These are phyloP conservation scores for Microcos paniculata DNA, from an alignment of 345 rosid genomes.

Conservation along the genomic window DNA sequence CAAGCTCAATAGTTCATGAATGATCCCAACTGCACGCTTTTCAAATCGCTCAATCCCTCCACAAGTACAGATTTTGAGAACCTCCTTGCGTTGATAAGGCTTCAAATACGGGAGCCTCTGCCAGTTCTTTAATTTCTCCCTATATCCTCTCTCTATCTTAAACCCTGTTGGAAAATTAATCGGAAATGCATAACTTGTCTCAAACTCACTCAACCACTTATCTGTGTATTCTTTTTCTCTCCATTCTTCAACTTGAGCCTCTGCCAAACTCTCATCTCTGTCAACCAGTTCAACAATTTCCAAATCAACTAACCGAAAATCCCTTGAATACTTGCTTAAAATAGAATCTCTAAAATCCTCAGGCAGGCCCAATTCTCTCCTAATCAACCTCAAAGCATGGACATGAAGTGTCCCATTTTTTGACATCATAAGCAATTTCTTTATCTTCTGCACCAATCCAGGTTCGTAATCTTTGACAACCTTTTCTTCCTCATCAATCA, in stretches of 20 bases:
- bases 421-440: slow-evolving; percentile 73
- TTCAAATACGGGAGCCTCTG: slow-evolving; percentile 74
- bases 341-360: slow-evolving; percentile 80
- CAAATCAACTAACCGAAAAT: slow-evolving; percentile 66
- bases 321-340: slow-evolving; percentile 47
- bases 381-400: slow-evolving; percentile 76
- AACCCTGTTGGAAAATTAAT: slow-evolving; percentile 77
- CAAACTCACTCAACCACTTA: slow-evolving; percentile 86
- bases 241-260: slow-evolving; percentile 68
- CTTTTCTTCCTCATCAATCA: slow-evolving; percentile 54
- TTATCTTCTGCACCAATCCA: slow-evolving; percentile 46
- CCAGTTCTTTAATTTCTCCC: slow-evolving; percentile 69
- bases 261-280: slow-evolving; percentile 45
- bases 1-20: slow-evolving; percentile 79
- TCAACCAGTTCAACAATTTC: slow-evolving; percentile 62
- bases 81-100: slow-evolving; percentile 61
- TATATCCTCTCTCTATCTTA: slow-evolving; percentile 55
- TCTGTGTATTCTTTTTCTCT: slow-evolving; percentile 68
- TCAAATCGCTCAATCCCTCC: slow-evolving; percentile 63
- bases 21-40: slow-evolving; percentile 61
- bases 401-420: slow-evolving; percentile 51
- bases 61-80: slow-evolving; percentile 32
- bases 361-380: slow-evolving; percentile 76
- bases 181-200: slow-evolving; percentile 64
- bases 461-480: slow-evolving; percentile 42